phyloP scores from a whole-genome alignment of 129 eudicot species.

The Scalesia atractyloides region DNA sequence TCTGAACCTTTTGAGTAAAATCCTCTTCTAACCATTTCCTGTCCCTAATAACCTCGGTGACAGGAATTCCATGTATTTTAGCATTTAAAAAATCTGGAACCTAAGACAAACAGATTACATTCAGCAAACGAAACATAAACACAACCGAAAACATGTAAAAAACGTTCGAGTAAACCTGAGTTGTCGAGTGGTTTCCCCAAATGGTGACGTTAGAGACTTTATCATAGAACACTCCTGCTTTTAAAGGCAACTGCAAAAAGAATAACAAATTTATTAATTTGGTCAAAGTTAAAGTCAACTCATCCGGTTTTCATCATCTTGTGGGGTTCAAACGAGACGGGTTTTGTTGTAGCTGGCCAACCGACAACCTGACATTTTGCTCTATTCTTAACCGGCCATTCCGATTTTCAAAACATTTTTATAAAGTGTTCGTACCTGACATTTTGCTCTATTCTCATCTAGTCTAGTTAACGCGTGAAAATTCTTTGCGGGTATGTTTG shows the following conservation, averaged over 20 bases:
- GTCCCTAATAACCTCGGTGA: constrained; percentile 80
- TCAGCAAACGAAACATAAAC: constrained; percentile 15
- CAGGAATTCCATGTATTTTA: constrained; percentile 78
- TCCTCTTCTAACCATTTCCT: constrained; percentile 95
- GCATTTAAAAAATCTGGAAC: constrained; percentile 95
- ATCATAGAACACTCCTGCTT: constrained; percentile 97
- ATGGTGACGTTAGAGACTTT: constrained; percentile 92
- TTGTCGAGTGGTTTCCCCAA: constrained; percentile 99
- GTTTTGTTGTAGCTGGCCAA: no score
- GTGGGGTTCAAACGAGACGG: no score
- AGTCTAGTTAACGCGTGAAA: constrained; percentile 97
- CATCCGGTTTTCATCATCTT: no score
- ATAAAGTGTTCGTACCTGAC: constrained; percentile 59
- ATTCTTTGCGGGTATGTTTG: constrained; percentile 89
- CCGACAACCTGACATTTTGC: no score
- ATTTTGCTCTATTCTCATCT: constrained; percentile 98
- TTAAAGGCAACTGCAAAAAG: constrained; percentile 76
- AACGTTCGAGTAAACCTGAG: constrained; percentile 57
- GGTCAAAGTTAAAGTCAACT: not conserved
- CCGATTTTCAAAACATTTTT: not conserved
- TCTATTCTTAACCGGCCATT: no score
- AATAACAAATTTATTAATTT: not conserved
- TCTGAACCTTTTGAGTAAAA: constrained; percentile 81
- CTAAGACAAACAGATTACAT: constrained; percentile 35
- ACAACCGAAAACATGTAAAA: not conserved